Evolutionary conservation across 805 yeast species (phyloP).

Genomic region (Cyberlindnera mrakii): DNA sequence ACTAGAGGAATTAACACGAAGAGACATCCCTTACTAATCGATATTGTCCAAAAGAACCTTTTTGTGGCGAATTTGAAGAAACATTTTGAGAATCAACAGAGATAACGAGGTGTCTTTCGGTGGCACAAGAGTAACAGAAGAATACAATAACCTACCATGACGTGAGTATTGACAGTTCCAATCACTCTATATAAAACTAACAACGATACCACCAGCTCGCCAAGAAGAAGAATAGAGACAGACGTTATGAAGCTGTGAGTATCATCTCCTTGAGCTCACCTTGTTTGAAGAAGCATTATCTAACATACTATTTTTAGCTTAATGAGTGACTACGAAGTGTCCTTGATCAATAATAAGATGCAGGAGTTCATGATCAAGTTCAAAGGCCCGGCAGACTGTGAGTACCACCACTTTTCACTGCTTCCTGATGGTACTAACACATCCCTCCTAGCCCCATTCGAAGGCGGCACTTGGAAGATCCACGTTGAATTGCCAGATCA

Average conservation of each 20-base stretch:
- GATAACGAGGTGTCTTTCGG: too few species aligned
- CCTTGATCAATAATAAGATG: conserved; percentile 71
- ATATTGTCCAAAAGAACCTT: too few species aligned
- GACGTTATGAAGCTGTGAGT: conserved; percentile 91
- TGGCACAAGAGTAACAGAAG: background rate
- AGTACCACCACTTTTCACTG: conserved; percentile 13
- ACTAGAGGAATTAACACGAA: too few species aligned
- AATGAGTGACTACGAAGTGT: conserved; percentile 90
- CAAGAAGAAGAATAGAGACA: conserved; percentile 62
- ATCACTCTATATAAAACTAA: background rate
- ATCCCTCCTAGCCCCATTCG: conserved; percentile 58
- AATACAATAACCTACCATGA: background rate
- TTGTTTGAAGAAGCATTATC: background rate
- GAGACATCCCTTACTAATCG: too few species aligned
- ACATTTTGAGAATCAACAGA: too few species aligned
- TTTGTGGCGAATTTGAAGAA: too few species aligned
- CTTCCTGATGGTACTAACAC: conserved; percentile 1
- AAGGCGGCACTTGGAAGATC: conserved; percentile 83
- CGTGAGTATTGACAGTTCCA: background rate
- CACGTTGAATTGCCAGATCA: conserved; percentile 93
- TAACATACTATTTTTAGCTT: conserved; percentile 31
- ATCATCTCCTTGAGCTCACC: background rate
- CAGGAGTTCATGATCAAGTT: conserved; percentile 85
- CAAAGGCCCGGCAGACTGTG: conserved; percentile 71
- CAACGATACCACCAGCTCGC: conserved; percentile 13